Evolutionary conservation across 2,329 filamentous ascomycete genomes (phyloP).

Genomic region (Chrysoporthe puriensis): DNA sequence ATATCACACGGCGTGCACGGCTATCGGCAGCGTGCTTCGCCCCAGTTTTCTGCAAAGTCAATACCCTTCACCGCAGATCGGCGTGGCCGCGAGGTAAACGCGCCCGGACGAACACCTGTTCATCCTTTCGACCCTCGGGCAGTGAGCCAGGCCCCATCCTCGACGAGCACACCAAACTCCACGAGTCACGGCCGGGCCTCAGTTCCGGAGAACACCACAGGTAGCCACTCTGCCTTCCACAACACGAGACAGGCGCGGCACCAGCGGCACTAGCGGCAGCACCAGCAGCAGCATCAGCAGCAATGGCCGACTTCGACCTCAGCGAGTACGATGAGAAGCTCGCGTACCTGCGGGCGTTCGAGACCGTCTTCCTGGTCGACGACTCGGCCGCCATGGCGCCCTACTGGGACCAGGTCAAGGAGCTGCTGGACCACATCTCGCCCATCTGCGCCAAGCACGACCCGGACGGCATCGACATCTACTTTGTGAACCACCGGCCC

Average conservation of each 20-base stretch:
- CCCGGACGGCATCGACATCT: constrained; percentile 83
- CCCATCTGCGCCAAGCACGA: constrained; percentile 83
- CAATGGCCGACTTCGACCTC: constrained; percentile 19
- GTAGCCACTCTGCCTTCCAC: no score
- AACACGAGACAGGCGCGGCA: no score
- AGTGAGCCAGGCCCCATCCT: no score
- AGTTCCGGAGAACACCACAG: no score
- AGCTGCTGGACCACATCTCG: constrained; percentile 72
- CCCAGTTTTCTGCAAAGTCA: constrained; percentile 16
- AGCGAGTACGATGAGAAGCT: constrained; percentile 27
- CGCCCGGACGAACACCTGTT: constrained; percentile 5
- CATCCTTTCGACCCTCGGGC: not conserved
- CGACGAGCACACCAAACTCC: no score
- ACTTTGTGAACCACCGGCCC: constrained; percentile 78
- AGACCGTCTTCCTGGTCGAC: constrained; percentile 90
- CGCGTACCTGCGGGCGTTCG: constrained; percentile 76
- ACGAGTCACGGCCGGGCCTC: no score
- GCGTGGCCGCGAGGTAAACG: not conserved
- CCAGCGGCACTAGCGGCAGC: no score
- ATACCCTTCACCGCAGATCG: constrained; percentile 10
- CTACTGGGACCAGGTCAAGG: constrained; percentile 74
- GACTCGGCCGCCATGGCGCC: constrained; percentile 69
- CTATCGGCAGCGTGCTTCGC: constrained; percentile 4
- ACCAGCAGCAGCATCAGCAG: not conserved
- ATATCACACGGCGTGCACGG: not conserved